Evolutionary conservation across 768 basidiomycete species (phyloP).

Genomic region (Pisolithus tinctorius): DNA sequence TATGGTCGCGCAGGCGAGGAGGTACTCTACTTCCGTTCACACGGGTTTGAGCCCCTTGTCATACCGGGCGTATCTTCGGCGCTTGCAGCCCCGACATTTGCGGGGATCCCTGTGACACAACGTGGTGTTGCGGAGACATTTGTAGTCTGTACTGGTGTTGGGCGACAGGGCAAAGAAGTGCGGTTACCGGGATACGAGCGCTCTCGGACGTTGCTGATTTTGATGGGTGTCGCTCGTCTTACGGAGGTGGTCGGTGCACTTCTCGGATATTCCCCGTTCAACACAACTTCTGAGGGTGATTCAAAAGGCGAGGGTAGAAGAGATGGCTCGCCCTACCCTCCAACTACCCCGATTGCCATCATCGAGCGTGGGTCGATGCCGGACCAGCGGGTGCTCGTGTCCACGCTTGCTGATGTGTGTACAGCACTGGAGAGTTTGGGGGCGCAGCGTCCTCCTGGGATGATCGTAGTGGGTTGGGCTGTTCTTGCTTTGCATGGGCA

Average conservation of each 20-base stretch:
- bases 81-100: slow-evolving; percentile 83
- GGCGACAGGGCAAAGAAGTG: slow-evolving; percentile 75
- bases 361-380: slow-evolving; percentile 93
- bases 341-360: slow-evolving; percentile 78
- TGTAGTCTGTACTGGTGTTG: slow-evolving; percentile 91
- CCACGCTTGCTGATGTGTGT: slow-evolving; percentile 69
- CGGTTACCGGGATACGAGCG: slow-evolving; percentile 85
- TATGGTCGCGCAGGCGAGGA: slow-evolving; percentile 96
- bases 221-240: slow-evolving; percentile 95
- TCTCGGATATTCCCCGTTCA: slow-evolving; percentile 8
- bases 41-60: slow-evolving; percentile 77
- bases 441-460: slow-evolving; percentile 90
- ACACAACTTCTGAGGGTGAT: background rate
- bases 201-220: slow-evolving; percentile 68
- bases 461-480: slow-evolving; percentile 94
- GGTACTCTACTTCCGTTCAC: slow-evolving; percentile 82
- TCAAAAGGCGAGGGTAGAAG: slow-evolving; percentile 29
- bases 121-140: slow-evolving; percentile 87
- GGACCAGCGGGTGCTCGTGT: slow-evolving; percentile 80
- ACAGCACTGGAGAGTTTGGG: slow-evolving; percentile 65
- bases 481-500: slow-evolving; percentile 67
- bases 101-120: slow-evolving; percentile 91
- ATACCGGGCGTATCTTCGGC: slow-evolving; percentile 89
- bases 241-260: slow-evolving; percentile 63
- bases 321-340: slow-evolving; percentile 60